Conservation (phyloP, 108 stramenopile species). For the Cyclotella choctawhatcheeana region DNA sequence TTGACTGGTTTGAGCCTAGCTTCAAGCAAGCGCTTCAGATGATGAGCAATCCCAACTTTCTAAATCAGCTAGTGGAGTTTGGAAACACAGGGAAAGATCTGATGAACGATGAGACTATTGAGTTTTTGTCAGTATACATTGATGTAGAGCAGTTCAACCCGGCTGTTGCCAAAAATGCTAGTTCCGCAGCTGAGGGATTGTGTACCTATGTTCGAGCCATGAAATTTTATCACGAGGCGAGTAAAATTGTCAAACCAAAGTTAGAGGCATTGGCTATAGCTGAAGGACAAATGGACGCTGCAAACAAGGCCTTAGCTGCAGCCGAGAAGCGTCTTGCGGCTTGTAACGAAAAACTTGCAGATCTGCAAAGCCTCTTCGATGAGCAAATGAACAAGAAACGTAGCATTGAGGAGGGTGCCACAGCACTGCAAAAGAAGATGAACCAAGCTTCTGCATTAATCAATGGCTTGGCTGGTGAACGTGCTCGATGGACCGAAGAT, state of each 20-base stretch:
- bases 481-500: slow-evolving; percentile 89
- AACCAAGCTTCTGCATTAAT: slow-evolving; percentile 87
- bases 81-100: slow-evolving; percentile 80
- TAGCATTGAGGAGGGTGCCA: slow-evolving; percentile 83
- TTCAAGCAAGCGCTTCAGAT: slow-evolving; percentile 81
- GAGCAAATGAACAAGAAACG: slow-evolving; percentile 80
- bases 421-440: slow-evolving; percentile 85
- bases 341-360: slow-evolving; percentile 71
- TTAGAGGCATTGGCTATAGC: slow-evolving; percentile 88
- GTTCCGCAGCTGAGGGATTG: slow-evolving; percentile 88
- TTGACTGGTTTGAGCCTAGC: slow-evolving; percentile 85
- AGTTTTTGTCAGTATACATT: slow-evolving; percentile 86
- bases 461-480: slow-evolving; percentile 86
- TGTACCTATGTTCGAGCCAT: slow-evolving; percentile 91
- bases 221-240: slow-evolving; percentile 90
- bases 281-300: slow-evolving; percentile 86
- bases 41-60: slow-evolving; percentile 82
- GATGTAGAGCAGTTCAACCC: slow-evolving; percentile 75
- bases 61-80: slow-evolving; percentile 80
- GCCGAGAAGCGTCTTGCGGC: slow-evolving; percentile 76
- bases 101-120: slow-evolving; percentile 93
- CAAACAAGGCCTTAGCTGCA: slow-evolving; percentile 76
- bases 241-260: slow-evolving; percentile 95
- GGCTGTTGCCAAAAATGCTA: slow-evolving; percentile 86
- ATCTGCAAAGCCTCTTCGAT: slow-evolving; percentile 84